These are phyloP conservation scores for Tuctoria greenei DNA, from an alignment of 176 grass and related monocot species.

Conservation along the genomic window DNA sequence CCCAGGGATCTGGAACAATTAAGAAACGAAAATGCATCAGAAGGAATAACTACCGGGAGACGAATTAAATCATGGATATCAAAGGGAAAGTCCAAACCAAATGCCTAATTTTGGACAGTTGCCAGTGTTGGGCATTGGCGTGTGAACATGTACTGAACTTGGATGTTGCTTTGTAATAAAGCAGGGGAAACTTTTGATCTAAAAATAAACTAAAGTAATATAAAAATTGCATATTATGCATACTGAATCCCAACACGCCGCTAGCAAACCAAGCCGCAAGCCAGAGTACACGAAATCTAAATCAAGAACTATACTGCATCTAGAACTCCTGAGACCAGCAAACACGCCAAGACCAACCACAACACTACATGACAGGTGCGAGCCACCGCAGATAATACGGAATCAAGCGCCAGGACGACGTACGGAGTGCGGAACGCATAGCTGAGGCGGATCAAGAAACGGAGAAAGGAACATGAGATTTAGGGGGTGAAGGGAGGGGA, in stretches of 20 bases:
- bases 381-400: slow-evolving; percentile 6
- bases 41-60: neutral
- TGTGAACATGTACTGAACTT: no score
- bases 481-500: neutral
- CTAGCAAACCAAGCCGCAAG: neutral
- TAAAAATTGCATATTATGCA: neutral
- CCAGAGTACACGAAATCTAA: slow-evolving; percentile 23
- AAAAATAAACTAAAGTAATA: neutral
- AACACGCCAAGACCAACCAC: neutral
- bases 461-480: neutral
- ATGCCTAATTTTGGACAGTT: neutral
- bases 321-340: neutral
- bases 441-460: slow-evolving; percentile 38
- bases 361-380: neutral
- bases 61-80: neutral
- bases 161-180: no score
- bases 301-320: slow-evolving; percentile 22
- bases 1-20: slow-evolving; percentile 77
- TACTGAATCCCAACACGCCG: neutral
- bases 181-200: no score
- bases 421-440: neutral
- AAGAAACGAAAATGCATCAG: slow-evolving; percentile 10
- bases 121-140: no score
- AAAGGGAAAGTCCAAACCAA: neutral
- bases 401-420: neutral